Percentiles rank a stretch among this genome's conserved stretches.
Evolutionary conservation across 345 rosid genomes (phyloP).

Genomic region (Citrus sinensis): DNA sequence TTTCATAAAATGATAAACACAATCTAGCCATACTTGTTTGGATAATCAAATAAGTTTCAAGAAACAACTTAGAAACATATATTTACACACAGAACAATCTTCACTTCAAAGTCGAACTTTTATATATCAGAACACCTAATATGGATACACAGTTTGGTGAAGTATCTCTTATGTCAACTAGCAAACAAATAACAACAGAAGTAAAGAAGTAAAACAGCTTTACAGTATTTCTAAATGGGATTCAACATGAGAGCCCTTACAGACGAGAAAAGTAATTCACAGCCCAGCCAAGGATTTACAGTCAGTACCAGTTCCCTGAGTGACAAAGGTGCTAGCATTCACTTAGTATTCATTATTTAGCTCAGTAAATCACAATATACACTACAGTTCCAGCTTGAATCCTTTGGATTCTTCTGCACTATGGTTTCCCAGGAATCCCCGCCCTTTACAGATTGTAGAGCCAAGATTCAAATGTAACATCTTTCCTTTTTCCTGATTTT

Average conservation of each 20-base stretch:
- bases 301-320: conserved; percentile 3
- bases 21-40: neutral
- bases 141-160: conserved; percentile 24
- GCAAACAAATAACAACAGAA: conserved; percentile 2
- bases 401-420: neutral
- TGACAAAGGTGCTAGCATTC: neutral
- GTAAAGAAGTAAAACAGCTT: conserved; percentile 16
- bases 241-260: conserved; percentile 13
- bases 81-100: neutral
- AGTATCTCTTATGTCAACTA: conserved; percentile 19
- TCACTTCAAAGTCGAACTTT: conserved; percentile 2
- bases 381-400: neutral
- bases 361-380: conserved; percentile 10
- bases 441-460: neutral
- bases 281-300: neutral
- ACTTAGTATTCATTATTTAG: conserved; percentile 6
- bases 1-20: neutral
- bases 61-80: neutral
- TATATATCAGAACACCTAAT: conserved; percentile 3
- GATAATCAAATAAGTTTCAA: neutral
- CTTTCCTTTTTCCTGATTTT: neutral
- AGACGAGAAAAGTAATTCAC: conserved; percentile 6
- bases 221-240: conserved; percentile 33
- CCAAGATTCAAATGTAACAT: conserved; percentile 16
- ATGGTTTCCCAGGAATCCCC: conserved; percentile 3